phyloP scores from a whole-genome alignment of 768 basidiomycete species.

The Coprinopsis cinerea region DNA sequence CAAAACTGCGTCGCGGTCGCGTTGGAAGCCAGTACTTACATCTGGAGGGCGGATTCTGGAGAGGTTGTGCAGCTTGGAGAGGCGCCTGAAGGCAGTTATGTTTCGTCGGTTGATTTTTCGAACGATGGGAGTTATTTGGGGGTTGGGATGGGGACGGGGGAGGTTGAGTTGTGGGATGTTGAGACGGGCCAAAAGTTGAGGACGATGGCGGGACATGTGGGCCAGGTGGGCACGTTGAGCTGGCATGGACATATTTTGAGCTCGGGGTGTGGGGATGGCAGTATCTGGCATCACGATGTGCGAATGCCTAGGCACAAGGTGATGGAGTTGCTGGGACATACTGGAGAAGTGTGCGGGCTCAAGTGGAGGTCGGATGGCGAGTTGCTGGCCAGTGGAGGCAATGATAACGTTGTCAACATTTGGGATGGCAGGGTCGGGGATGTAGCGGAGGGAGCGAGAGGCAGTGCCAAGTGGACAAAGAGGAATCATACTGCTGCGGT shows the following conservation, averaged over 20 bases:
- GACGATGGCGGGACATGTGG: constrained; percentile 86
- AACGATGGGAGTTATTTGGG: constrained; percentile 78
- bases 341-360: constrained; percentile 89
- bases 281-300: constrained; percentile 96
- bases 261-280: constrained; percentile 89
- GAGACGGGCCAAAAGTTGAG: constrained; percentile 73
- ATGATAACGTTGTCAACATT: constrained; percentile 96
- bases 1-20: constrained; percentile 88
- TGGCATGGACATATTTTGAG: constrained; percentile 87
- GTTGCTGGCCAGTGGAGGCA: constrained; percentile 89
- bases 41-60: constrained; percentile 92
- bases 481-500: constrained; percentile 87
- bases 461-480: constrained; percentile 83
- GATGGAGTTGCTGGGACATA: constrained; percentile 84
- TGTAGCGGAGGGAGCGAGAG: constrained; percentile 43
- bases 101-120: constrained; percentile 74
- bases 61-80: constrained; percentile 73
- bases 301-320: constrained; percentile 83
- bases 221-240: constrained; percentile 75
- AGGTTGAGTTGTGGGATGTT: constrained; percentile 94
- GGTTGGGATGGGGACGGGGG: constrained; percentile 73
- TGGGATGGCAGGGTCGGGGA: constrained; percentile 86
- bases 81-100: constrained; percentile 68
- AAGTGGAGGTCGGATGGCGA: constrained; percentile 87
- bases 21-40: constrained; percentile 79